Evolutionary conservation across 805 yeast genomes (phyloP), one percentile per base, ranked within the genome.

Genomic region (Kazachstania martiniae): DNA sequence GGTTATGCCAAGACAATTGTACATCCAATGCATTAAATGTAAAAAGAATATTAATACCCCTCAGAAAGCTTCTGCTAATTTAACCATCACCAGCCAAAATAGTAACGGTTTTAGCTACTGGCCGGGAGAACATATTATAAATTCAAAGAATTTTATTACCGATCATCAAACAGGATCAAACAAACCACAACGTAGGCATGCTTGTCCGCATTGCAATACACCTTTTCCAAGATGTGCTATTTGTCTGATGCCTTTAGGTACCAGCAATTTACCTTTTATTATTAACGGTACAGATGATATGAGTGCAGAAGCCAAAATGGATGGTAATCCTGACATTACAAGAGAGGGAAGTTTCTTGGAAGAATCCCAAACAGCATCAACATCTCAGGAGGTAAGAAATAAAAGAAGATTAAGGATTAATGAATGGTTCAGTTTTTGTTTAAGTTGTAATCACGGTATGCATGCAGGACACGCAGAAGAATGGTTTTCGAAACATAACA

Each of bases 381-480:
- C n/a, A n/a, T n/a, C n/a, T n/a, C n/a, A n/a, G n/a, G n/a, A n/a
- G n/a, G n/a, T n/a, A n/a, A n/a, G n/a, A n/a, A n/a, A n/a, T n/a
- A 38, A 40, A 31, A 46, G 46, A 27, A 39, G 40, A 22, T 28
- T 51, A 24, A 43, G 45, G 37, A 72, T 81, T 51, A 70, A 74
- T 37, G 79, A 80, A 40, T 85, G 95, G 94, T 86, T 89, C 43
- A 83, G 91, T 43, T 85, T 85, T 58, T 89, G 98, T 49, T 59
- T 89, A 41, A 72, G 77, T 21, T 89, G 98, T 52, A 84, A 81
- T 50, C 98, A 89, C 47, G 94, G 95, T 1, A 77, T 77, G 72
- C 98, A 89, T 59, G 86, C 94, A 0, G 86, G 81, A 4, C 98
- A 89, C 53, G 96, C 96, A 0, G 86, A 83, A 41, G 93, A 87